phyloP scores from a whole-genome alignment of 257 asterid species.

The Henckelia pumila region DNA sequence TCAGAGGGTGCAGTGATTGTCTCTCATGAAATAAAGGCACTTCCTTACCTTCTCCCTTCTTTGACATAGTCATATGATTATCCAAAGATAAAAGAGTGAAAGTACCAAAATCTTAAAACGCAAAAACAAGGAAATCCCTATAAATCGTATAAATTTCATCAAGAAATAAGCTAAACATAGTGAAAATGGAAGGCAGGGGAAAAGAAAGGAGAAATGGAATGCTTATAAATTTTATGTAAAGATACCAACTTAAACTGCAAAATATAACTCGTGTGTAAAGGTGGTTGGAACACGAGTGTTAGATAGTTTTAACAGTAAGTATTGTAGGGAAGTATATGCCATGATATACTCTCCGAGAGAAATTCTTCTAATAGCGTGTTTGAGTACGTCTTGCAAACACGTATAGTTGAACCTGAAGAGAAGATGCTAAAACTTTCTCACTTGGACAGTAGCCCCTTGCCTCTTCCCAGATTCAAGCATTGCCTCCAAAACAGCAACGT shows the following conservation, averaged over 20 bases:
- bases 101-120: not conserved
- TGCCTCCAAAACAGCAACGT: constrained; percentile 82
- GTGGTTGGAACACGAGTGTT: not conserved
- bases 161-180: not conserved
- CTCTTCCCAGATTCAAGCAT: constrained; percentile 86
- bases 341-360: not conserved
- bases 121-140: no score
- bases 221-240: not conserved
- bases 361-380: no score
- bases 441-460: constrained; percentile 62
- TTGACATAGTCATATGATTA: not conserved
- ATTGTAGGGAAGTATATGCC: not conserved
- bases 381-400: constrained; percentile 6
- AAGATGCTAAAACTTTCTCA: constrained; percentile 48
- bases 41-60: not conserved
- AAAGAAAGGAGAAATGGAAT: not conserved
- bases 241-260: not conserved
- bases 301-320: not conserved
- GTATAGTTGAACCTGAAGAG: constrained; percentile 18
- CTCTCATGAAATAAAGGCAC: not conserved
- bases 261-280: not conserved
- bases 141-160: not conserved
- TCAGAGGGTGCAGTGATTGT: not conserved
- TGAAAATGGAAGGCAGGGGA: not conserved
- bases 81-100: not conserved